Base-by-base conservation (phyloP, 140 eudicot species). In the Erigeron philadelphicus region DNA sequence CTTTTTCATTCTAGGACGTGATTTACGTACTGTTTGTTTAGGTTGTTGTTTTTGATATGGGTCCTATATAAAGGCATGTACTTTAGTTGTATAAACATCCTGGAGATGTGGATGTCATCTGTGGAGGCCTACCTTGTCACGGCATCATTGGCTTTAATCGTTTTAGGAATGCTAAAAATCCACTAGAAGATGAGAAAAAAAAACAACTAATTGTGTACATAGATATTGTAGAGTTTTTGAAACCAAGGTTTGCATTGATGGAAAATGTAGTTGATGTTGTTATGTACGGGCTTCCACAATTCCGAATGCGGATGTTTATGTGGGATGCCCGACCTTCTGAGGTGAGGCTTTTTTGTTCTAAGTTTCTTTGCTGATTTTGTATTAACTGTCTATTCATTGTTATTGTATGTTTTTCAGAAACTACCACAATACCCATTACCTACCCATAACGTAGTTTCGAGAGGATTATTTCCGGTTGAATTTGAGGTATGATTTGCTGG, bases 341-440 rank as follows among this genome's bases (percentile, higher is more conserved):
- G 90, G 96, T 86, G 21, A 52, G 42, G 43, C 45, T 25, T 67
- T n/a, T 48, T 15, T 0, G 8, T 48, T 11, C 17, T 43, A 7
- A 11, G 12, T 8, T 12, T 43, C 3, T 18, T 43, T 16, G n/a
- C 46, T 77, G 9, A 63, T 73, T 48, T 19, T 52, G 54, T 45
- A 18, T 10, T 11, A 19, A 19, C 13, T 8, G 0, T 4, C 9
- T 19, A 9, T 62, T 9, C 8, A 55, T 10, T 38, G 25, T 16
- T 31, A 1, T 56, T 40, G n/a, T 44, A 47, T 6, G 0, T 16
- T 50, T 15, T 69, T 68, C 88, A 89, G 96, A 80, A 55, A 17
- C 46, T 90, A 70, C 96, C 96, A 6, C 86, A 81, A 46, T 90
- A 75, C 58, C 95, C 95, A 0, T 73, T 90, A 52, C 95, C 96